Evolutionary conservation across 495 filamentous ascomycete species (phyloP), one percentile per base, ranked within the genome.

Genomic region (Cladorrhinum samala): DNA sequence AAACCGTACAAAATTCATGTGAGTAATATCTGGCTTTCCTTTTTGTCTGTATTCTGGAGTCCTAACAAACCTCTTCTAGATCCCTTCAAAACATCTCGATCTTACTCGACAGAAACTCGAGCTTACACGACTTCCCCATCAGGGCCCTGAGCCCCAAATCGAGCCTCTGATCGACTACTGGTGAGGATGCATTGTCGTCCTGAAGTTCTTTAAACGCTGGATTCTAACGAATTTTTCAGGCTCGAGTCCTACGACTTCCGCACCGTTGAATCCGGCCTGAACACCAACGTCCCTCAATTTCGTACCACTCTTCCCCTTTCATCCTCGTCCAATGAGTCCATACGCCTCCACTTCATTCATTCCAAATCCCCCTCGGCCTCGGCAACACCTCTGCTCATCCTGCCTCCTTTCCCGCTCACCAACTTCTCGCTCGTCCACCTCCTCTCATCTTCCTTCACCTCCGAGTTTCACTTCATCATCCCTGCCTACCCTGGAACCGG

Each of bases 401-500:
- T 84, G 38, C 84, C 85, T 47, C 77, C 80, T 25, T 88, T 87
- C 72, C 87, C 87, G 8, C 81, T 89, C 11, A 82, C 78, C 41
- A 88, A 84, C 61, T 67, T 89, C 40, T 84, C 86, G 60, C 76
- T 84, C 14, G 77, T 72, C 11, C 83, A 85, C 43, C 65, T 91
- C 19, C 68, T 89, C 36, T 74, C 77, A 11, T 66, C 77, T 6
- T 73, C 91, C 48, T 77, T 75, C 0, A 58, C 68, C 1, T 75
- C 76, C 0, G 63, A 70, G 6, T 91, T 90, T 66, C 76, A 88
- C 65, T 64, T 90, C 25, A 73, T 90, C 11, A 82, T 78, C 7
- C 86, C 87, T 2, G 86, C 83, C 9, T 68, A 90, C 20, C 87
- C 87, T 0, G 88, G 88, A 37, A 77, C 87, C 55, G 87, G 83